Evolutionary conservation across 208 protist species (phyloP), one percentile per base, ranked within the genome.

Genomic region (Trypanosoma rangeli): DNA sequence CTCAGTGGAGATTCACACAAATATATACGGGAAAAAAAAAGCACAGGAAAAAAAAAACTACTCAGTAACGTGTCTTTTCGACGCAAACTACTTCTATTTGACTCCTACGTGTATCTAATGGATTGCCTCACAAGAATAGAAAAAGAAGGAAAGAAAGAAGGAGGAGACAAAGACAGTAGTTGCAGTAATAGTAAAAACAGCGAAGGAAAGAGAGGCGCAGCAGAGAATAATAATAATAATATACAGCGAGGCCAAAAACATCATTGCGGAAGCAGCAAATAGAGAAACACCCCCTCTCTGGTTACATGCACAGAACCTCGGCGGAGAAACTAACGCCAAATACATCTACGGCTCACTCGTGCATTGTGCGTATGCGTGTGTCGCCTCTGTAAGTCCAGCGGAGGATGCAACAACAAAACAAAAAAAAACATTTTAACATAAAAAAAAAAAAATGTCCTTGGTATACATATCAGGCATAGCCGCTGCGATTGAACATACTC

Each of bases 11-110:
- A 22, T 50, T 59, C 24, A 73, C 52, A 42, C 56, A 33, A n/a
- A 63, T 9, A 73, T 55, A 63, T 37, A n/a, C n/a, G n/a, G 24
- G 9, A 68, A 5, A 64, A 33, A 56, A 33, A 39, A 56, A 56
- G 26, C 55, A 5, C 71, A 66, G 28, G 59, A 67, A 54, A 71
- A 68, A 59, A 74, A 66, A 33, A 60, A 33, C n/a, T 7, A 37
- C 33, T 37, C 33, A 2, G 33, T 9, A 9, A 37, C 7, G 7
- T 37, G 33, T 7, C 4, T 7, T 2, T 15, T n/a, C 20, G 18
- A 1, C 3, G 46, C 2, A 22, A 50, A n/a, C 13, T 50, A 50
- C 10, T 22, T 37, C 33, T 37, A 7, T 37, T 37, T 2, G 33
- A 37, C 33, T 37, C 33, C 33, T 37, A 37, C 7, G 33, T 37